A percentile compares a stretch with the other conserved stretches of the same genome.
These are phyloP conservation scores for Limnanthes douglasii DNA, from an alignment of 345 rosid genomes.

Conservation along the genomic window DNA sequence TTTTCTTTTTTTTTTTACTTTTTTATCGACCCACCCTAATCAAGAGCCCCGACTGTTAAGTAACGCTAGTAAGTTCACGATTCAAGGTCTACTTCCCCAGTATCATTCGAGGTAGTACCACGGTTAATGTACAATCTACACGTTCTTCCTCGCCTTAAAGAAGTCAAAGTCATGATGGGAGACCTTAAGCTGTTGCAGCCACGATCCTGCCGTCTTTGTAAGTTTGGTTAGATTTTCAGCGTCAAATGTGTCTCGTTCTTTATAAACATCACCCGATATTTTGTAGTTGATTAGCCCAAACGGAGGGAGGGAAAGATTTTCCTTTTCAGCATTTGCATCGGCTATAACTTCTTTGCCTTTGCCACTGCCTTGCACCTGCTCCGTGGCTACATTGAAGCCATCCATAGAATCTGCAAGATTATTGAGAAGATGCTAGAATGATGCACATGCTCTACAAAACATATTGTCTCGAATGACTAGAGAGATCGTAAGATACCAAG, in stretches of 20 bases:
- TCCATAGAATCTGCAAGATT: neutral
- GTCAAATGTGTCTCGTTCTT: constrained; percentile 66
- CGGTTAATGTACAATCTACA: too few species aligned
- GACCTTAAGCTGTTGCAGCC: constrained; percentile 92
- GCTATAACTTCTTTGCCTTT: constrained; percentile 38
- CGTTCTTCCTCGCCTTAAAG: constrained; percentile 32
- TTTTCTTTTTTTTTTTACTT: too few species aligned
- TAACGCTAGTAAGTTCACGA: too few species aligned
- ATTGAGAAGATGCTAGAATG: neutral
- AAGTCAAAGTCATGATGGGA: constrained; percentile 95
- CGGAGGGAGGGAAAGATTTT: constrained; percentile 46
- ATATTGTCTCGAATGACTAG: too few species aligned
- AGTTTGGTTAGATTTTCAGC: constrained; percentile 68
- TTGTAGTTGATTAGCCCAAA: constrained; percentile 97
- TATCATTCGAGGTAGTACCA: too few species aligned
- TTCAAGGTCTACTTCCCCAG: too few species aligned
- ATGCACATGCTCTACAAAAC: too few species aligned
- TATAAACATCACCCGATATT: constrained; percentile 95
- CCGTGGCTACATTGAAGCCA: constrained; percentile 44
- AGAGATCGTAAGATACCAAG: constrained; percentile 68
- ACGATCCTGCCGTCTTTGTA: constrained; percentile 85
- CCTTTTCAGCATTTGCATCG: constrained; percentile 33
- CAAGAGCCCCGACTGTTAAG: too few species aligned
- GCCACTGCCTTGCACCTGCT: constrained; percentile 46
- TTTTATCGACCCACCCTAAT: too few species aligned